Base-by-base conservation (phyloP, 352 stramenopile genomes). In the Thraustotheca clavata region DNA sequence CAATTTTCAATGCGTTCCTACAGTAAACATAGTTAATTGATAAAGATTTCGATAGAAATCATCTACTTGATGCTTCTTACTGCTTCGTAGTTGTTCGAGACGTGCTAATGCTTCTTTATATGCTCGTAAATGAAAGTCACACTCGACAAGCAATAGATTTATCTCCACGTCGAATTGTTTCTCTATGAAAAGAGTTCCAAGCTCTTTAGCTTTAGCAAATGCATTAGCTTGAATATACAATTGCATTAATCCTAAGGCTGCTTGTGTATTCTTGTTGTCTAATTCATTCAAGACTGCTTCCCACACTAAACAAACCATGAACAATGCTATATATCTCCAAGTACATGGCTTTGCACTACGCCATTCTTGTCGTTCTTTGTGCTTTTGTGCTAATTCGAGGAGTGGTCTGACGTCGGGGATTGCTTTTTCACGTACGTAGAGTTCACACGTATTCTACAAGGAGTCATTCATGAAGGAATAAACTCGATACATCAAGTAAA, bases 1-100 rank as follows among this genome's bases (percentile, higher is more conserved):
- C 86, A 43, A 9, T 79, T 66, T 40, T 86, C 69, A 63, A 87
- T 78, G 33, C 80, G 71, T n/a, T 63, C 61, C 16, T 60, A 72
- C 20, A 86, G 26, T 54, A 80, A 75, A 12, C 54, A 31, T 49
- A 86, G 75, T 3, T 83, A 22, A 14, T 81, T 70, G 9, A 80
- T 68, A 24, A 86, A 59, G 32, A 76, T 74, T 36, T 59, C 24
- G 4, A 89, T 55, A 7, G 73, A 71, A 8, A 55, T 34, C 1
- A 43, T 41, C 35, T 72, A 74, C 9, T 72, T 69, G 14, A 52
- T n/a, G n/a, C n/a, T n/a, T n/a, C n/a, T n/a, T n/a, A n/a, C n/a
- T n/a, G n/a, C n/a, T 39, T 3, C 69, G 54, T 8, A 62, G 16
- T 49, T 62, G 27, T 20, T 62, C 38, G 4, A 65, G 32, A 2